These are phyloP conservation scores for Ophiostoma angusticollis DNA, from an alignment of 2,329 filamentous ascomycete species.

Conservation along the genomic window DNA sequence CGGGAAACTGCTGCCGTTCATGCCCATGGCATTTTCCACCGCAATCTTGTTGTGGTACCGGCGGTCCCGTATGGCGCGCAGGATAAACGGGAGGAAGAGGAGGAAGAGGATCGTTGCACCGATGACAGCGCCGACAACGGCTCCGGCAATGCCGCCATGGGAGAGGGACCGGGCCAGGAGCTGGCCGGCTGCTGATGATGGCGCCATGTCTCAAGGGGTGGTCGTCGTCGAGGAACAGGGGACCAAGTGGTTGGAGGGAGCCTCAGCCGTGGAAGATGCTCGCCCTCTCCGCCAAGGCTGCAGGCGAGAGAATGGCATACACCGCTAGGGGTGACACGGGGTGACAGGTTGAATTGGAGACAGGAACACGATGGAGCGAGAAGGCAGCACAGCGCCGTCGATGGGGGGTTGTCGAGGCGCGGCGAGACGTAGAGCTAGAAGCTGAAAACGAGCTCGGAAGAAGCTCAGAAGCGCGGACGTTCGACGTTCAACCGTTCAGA, in stretches of 20 bases:
- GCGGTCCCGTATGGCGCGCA: constrained; percentile 18
- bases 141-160: constrained; percentile 22
- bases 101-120: constrained; percentile 20
- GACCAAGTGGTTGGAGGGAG: background rate
- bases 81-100: constrained; percentile 21
- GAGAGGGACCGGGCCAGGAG: constrained; percentile 15
- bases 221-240: background rate
- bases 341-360: too few species aligned
- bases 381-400: too few species aligned
- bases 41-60: constrained; percentile 12
- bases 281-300: too few species aligned
- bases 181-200: constrained; percentile 1
- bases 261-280: too few species aligned
- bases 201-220: constrained; percentile 7
- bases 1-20: constrained; percentile 12
- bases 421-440: too few species aligned
- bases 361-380: too few species aligned
- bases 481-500: too few species aligned
- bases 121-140: constrained; percentile 21
- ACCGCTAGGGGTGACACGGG: too few species aligned
- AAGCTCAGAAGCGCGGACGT: too few species aligned
- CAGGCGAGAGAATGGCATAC: too few species aligned
- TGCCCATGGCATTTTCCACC: constrained; percentile 20
- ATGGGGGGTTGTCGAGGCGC: too few species aligned
- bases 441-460: too few species aligned